Percentiles rank a stretch among this genome's conserved stretches.
phyloP scores from a whole-genome alignment of 2,329 filamentous ascomycete species.

The Cladobotryum protrusum region DNA sequence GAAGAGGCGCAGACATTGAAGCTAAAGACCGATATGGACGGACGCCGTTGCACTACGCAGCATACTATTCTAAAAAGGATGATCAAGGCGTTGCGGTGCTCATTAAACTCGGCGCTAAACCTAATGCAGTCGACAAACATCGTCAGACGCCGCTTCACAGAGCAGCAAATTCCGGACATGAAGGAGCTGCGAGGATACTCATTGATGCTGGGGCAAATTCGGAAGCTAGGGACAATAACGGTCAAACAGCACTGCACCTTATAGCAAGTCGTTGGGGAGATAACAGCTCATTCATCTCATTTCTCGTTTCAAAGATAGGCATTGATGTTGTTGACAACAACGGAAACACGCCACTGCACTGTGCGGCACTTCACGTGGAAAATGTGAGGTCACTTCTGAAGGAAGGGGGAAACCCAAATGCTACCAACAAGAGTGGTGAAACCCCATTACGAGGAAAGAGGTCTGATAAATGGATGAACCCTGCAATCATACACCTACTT shows the following conservation, averaged over 20 bases:
- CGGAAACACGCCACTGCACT: no score
- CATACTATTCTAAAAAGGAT: neutral
- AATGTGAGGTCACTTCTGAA: neutral
- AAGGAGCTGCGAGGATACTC: neutral
- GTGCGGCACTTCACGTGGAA: neutral
- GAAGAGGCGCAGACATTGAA: neutral
- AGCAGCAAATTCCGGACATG: neutral
- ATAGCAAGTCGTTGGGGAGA: no score
- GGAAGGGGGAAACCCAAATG: neutral
- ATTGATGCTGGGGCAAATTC: neutral
- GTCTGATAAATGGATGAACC: no score
- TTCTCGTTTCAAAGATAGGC: no score
- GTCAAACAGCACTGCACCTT: neutral
- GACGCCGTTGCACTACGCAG: neutral
- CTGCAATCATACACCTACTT: no score
- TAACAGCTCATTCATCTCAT: no score
- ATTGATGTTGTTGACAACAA: no score
- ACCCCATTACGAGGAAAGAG: neutral
- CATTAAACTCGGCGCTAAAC: neutral
- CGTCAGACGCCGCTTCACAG: neutral
- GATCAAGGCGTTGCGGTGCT: neutral
- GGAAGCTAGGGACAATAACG: neutral
- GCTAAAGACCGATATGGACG: neutral
- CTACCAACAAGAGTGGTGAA: neutral
- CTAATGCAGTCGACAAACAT: neutral